Conservation (phyloP, 495 filamentous ascomycete genomes). For the Podospora anserina region DNA sequence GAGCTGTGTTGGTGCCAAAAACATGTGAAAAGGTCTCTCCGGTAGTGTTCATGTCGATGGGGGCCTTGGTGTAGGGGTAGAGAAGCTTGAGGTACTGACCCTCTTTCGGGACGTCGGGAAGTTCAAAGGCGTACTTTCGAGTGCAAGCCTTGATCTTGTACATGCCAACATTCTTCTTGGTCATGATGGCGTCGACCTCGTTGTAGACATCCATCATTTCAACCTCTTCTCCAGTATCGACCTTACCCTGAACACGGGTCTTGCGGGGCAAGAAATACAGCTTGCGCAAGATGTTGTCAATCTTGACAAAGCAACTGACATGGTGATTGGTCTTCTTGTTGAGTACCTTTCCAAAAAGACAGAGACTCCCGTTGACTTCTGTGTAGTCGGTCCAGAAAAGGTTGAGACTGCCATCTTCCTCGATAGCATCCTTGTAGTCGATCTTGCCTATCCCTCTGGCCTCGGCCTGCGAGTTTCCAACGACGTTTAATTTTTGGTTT, state of each 20-base stretch:
- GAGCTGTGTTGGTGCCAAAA: slow-evolving; percentile 87
- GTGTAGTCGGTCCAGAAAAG: slow-evolving; percentile 98
- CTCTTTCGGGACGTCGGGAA: slow-evolving; percentile 82
- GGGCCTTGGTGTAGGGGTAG: slow-evolving; percentile 78
- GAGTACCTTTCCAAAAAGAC: slow-evolving; percentile 93
- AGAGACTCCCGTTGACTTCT: slow-evolving; percentile 86
- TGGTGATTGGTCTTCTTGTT: slow-evolving; percentile 77
- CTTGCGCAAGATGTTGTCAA: slow-evolving; percentile 92
- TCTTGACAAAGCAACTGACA: slow-evolving; percentile 91
- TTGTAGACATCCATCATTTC: slow-evolving; percentile 85
- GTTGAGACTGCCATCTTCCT: slow-evolving; percentile 84
- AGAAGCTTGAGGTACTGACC: slow-evolving; percentile 88
- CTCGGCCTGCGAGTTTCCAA: slow-evolving; percentile 61
- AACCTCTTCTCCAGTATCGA: slow-evolving; percentile 74
- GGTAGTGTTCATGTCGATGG: slow-evolving; percentile 57
- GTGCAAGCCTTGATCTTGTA: slow-evolving; percentile 89
- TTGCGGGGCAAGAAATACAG: slow-evolving; percentile 89
- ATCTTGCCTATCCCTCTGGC: slow-evolving; percentile 70
- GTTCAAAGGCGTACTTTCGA: slow-evolving; percentile 93
- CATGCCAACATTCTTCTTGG: slow-evolving; percentile 72
- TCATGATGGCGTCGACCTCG: slow-evolving; percentile 84
- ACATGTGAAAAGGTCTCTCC: slow-evolving; percentile 94
- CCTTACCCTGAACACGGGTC: slow-evolving; percentile 53
- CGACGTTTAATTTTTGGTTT: slow-evolving; percentile 78
- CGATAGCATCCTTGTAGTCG: slow-evolving; percentile 72